Evolutionary conservation across 2,329 filamentous ascomycete species (phyloP), one percentile per base, ranked within the genome.

Genomic region (Cladobotryum protrusum): DNA sequence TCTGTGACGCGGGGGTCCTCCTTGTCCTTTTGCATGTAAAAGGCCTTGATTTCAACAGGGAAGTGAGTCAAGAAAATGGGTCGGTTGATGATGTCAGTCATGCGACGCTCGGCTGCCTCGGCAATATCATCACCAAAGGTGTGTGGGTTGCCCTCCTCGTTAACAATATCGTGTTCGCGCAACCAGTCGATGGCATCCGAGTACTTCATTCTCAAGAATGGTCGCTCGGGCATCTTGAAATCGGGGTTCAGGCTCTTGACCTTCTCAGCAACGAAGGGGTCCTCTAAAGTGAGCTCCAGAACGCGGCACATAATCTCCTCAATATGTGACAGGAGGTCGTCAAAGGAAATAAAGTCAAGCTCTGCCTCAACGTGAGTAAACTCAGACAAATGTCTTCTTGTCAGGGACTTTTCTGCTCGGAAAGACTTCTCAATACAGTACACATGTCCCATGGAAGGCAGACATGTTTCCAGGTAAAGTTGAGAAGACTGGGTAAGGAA

Each of bases 381-480:
- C 72, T 99, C 93, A 43, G 89, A 88, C 61, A 99, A 73, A 68
- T 99, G 93, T 63, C 93, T 88, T 54, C 93, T 87, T 45, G 93
- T 99, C 51, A 97, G 77, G 6, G 86, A 92, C 74, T 96, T 96
- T 72, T 99, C 93, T 13, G 93, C 93, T 54, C 93, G 91, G 85
- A 99, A 99, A 2, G 92, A 97, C 70, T 96, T 96, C 71, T 96
- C 91, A 62, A 99, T 92, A 67, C 92, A 97, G 79, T 95, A 99
- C 47, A 96, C 90, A 66, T 96, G 89, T 59, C 93, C 93, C 62
- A 97, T 78, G 46, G 86, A 89, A 11, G 92, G 89, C 32, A 99
- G 76, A 57, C 86, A 89, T 32, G 93, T 99, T 77, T 99, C 93
- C 52, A 99, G 86, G 72, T 99, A 99, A 48, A 99, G 82, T 72